Conservation (phyloP, 169 alveolate species). For the Plasmodium vinckei region DNA sequence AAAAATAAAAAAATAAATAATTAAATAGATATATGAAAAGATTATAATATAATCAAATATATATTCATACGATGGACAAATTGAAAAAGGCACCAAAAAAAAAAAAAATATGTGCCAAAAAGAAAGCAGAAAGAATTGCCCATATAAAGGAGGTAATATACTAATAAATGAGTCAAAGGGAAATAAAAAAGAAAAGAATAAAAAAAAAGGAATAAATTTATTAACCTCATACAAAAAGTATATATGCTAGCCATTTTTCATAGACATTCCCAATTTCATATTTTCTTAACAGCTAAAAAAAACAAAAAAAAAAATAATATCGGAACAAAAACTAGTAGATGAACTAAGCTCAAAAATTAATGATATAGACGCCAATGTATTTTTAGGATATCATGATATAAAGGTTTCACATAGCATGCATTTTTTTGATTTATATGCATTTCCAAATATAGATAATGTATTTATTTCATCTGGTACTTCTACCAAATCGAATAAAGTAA, state of each 20-base stretch:
- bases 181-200: background rate
- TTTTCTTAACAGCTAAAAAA: slow-evolving; percentile 20
- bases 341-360: slow-evolving; percentile 31
- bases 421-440: background rate
- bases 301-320: slow-evolving; percentile 15
- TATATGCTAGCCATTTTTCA: too few species aligned
- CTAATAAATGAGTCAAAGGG: background rate
- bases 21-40: too few species aligned
- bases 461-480: background rate
- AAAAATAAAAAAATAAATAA: too few species aligned
- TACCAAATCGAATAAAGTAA: slow-evolving; percentile 2
- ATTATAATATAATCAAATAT: background rate
- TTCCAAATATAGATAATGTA: background rate
- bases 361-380: slow-evolving; percentile 40
- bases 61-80: slow-evolving; percentile 5
- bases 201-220: background rate
- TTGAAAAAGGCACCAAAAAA: slow-evolving; percentile 10
- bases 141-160: slow-evolving; percentile 43
- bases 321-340: slow-evolving; percentile 43
- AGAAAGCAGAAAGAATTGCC: slow-evolving; percentile 30
- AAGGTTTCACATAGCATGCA: slow-evolving; percentile 18
- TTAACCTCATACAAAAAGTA: too few species aligned
- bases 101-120: slow-evolving; percentile 29
- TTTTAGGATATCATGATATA: slow-evolving; percentile 60
- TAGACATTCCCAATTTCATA: background rate